Percentiles rank a stretch among this genome's conserved stretches.
phyloP scores from a whole-genome alignment of 2,329 filamentous ascomycete genomes.

The Calonectria naviculata region DNA sequence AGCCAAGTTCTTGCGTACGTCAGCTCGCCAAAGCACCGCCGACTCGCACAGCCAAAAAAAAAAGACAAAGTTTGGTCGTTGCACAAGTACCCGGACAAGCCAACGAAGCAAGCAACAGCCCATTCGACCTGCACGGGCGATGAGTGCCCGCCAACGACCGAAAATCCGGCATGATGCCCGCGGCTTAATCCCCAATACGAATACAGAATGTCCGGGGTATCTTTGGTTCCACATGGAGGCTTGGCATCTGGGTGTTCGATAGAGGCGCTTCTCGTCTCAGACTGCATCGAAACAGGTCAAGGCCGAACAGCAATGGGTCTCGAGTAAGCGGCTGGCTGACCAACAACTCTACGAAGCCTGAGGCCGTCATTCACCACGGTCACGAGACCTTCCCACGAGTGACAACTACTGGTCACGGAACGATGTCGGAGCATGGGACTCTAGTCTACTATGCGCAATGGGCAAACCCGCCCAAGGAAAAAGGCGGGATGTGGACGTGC shows the following conservation, averaged over 20 bases:
- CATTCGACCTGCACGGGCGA: slow-evolving; percentile 1
- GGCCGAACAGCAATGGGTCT: neutral
- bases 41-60: neutral
- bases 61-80: slow-evolving; percentile 6
- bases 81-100: neutral
- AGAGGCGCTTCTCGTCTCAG: neutral
- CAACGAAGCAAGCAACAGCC: slow-evolving; percentile 13
- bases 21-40: neutral
- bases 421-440: slow-evolving; percentile 5
- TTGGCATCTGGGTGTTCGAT: slow-evolving; percentile 1
- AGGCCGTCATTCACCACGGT: slow-evolving; percentile 19
- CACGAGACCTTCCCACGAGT: slow-evolving; percentile 29
- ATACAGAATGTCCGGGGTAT: slow-evolving; percentile 15
- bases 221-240: neutral
- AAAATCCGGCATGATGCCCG: neutral
- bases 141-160: neutral
- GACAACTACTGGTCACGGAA: slow-evolving; percentile 15
- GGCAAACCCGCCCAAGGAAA: neutral
- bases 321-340: neutral
- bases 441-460: neutral
- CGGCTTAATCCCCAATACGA: slow-evolving; percentile 15
- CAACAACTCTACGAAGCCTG: neutral
- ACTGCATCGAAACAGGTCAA: neutral
- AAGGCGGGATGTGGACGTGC: neutral
- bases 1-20: neutral